Evolutionary conservation across 768 basidiomycete genomes (phyloP), one percentile per base, ranked within the genome.

Genomic region (Strobilomyces confusus): DNA sequence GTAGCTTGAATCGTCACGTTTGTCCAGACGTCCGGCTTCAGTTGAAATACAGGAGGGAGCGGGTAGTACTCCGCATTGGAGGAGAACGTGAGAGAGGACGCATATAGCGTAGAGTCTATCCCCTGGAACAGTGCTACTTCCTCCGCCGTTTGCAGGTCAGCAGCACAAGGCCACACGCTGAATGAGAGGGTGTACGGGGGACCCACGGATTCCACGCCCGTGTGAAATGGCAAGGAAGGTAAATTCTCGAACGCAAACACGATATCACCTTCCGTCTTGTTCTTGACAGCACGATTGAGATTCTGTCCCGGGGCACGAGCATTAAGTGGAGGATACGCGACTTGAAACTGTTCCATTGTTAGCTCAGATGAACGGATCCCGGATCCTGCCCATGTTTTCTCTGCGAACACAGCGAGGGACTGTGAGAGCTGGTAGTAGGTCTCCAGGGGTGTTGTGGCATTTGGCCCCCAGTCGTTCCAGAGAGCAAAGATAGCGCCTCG

Each of bases 381-480:
- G 23, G 72, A 72, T 14, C 75, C 75, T 9, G 74, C 64, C 76
- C 77, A 77, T 9, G 72, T 62, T 56, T 76, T 77, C 60, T 76
- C 76, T 1, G 62, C 71, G 48, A 77, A 70, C 6, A 74, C 65
- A 7, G 75, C 73, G 22, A 76, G 51, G 29, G 73, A 74, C 37
- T 66, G 70, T 8, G 75, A 65, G 9, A 77, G 63, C 48, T 76
- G 73, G 57, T 75, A 74, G 55, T 75, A 77, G 2, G 70, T 69
- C 63, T 77, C 76, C 12, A 75, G 62, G 9, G 69, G 70, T 6
- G 75, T 77, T 29, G 74, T 76, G 32, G 75, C 73, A 33, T 75
- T 77, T 45, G 76, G 72, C 1, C 76, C 76, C 73, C 74, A 77
- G 60, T 77, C 76, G 42, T 72, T 74, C 73, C 73, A 75, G 9